Base-by-base conservation (phyloP, 2,329 filamentous ascomycete species). In the Pyrenophora teres region DNA sequence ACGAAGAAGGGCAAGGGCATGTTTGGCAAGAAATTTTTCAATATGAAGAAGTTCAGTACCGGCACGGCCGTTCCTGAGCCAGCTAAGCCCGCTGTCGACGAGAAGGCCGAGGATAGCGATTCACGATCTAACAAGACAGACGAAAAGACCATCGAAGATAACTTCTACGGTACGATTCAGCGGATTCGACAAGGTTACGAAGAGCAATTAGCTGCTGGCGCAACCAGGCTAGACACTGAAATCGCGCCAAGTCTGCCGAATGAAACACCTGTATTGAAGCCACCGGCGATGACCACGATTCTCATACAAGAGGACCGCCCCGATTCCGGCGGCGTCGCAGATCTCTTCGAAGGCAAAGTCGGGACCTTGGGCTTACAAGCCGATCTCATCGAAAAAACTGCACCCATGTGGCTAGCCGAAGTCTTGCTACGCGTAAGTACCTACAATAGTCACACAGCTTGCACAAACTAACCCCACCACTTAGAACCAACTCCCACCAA, bases 371-470 rank as follows among this genome's bases (percentile, higher is more conserved):
- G 88, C 1, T 79, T 83, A 40, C 90, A 96, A 64, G 87, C 87
- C 16, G 90, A 96, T 72, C 77, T 87, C 16, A 87, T 99, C 45
- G 92, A 97, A 76, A 88, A 90, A 66, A 84, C 87, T 35, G 92
- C 88, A 5, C 93, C 94, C 1, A 88, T 89, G 79, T 99, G 94
- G 94, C 80, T 99, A 6, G 92, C 89, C 12, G 92, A 97, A 58
- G 83, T 96, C 31, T 79, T 99, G 12, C 78, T 99, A 40, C 80
- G 81, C 65, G 86, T 87, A 76, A 63, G 77, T 60, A 16, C 4
- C 40, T 5, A 25, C 23, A 12, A 9, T 9, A 15, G 7, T 4
- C 4, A 4, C 15, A n/a, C 1, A 7, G 13, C 15, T 10, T 10
- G 3, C 7, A 19, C 6, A 7, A 35, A 27, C 19, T 36, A 25